Conservation (phyloP, 768 basidiomycete species). For the Steccherinum ochraceum region DNA sequence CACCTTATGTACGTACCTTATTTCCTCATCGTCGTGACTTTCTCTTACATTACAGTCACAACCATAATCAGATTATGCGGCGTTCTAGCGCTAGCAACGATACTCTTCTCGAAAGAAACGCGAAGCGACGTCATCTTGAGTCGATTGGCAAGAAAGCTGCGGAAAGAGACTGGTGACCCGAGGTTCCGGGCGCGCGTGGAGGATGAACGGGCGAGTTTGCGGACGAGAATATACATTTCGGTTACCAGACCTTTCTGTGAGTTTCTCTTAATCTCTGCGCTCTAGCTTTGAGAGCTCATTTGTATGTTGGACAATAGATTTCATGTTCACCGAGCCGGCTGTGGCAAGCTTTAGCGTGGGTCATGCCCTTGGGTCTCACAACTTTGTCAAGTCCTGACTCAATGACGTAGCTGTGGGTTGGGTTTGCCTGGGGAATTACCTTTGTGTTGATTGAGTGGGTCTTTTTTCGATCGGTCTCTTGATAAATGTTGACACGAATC, state of each 20-base stretch:
- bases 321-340: conserved; percentile 67
- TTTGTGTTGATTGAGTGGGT: conserved; percentile 54
- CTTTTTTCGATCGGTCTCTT: no score
- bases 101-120: conserved; percentile 66
- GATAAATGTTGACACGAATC: no score
- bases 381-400: neutral
- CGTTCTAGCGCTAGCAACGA: conserved; percentile 40
- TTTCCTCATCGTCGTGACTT: neutral
- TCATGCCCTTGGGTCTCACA: neutral
- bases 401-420: conserved; percentile 52
- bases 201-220: conserved; percentile 49
- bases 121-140: conserved; percentile 65
- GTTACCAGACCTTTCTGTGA: conserved; percentile 55
- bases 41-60: conserved; percentile 5
- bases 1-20: conserved; percentile 57
- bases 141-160: conserved; percentile 51
- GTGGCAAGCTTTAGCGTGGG: conserved; percentile 69
- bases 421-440: conserved; percentile 71
- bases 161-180: conserved; percentile 59
- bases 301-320: no score
- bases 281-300: no score
- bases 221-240: conserved; percentile 60
- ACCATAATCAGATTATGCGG: conserved; percentile 39
- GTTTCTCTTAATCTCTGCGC: no score
- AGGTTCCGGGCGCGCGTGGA: conserved; percentile 61